phyloP scores from a whole-genome alignment of 306 rosid genomes.

The Malus sieversii region DNA sequence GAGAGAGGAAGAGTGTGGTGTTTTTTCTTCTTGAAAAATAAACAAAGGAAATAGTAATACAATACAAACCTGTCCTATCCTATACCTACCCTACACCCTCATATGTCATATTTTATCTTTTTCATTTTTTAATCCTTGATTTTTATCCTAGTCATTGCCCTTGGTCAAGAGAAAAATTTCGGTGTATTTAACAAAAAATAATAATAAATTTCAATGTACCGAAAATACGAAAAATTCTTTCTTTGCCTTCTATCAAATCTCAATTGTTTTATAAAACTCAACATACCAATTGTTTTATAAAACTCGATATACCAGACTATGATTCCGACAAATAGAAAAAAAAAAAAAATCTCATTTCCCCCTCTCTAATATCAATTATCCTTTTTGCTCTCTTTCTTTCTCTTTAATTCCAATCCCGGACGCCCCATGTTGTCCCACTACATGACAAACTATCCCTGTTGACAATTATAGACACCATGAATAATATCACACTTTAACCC shows the following conservation, averaged over 20 bases:
- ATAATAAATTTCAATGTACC: no score
- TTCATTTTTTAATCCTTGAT: background rate
- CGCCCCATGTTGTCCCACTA: conserved; percentile 2
- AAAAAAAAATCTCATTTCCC: no score
- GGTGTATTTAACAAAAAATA: no score
- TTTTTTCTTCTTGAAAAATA: background rate
- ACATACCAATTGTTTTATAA: no score
- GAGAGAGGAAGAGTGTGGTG: background rate
- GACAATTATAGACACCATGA: background rate
- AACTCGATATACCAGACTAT: no score
- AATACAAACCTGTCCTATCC: conserved; percentile 26
- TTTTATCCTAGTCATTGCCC: background rate
- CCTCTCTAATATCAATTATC: background rate
- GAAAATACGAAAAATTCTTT: no score
- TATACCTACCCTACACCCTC: conserved; percentile 9
- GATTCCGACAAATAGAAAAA: rapidly evolving
- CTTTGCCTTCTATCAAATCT: no score
- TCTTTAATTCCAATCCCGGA: background rate
- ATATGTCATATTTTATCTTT: background rate
- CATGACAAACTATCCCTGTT: background rate
- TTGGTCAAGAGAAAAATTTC: no score
- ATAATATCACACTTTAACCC: background rate
- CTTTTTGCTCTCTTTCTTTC: background rate
- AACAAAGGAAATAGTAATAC: background rate
- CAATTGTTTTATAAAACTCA: no score